Conservation (phyloP, 441 rosid species). For the Mallotus repandus region DNA sequence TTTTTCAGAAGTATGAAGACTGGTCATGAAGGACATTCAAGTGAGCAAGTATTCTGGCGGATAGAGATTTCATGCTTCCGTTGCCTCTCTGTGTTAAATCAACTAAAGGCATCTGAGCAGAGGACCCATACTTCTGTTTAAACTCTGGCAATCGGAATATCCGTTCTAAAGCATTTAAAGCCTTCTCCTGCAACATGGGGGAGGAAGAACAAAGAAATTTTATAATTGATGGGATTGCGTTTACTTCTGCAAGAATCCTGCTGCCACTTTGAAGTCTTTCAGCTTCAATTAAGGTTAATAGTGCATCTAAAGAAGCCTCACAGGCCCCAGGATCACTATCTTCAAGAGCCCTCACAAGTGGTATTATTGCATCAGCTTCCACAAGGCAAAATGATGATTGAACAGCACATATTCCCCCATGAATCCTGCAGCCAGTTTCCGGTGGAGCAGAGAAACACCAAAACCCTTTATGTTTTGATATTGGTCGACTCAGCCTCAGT, state of each 20-base stretch:
- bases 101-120: slow-evolving; percentile 59
- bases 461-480: slow-evolving; percentile 40
- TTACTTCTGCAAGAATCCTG: slow-evolving; percentile 54
- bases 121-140: slow-evolving; percentile 49
- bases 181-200: slow-evolving; percentile 49
- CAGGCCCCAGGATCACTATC: slow-evolving; percentile 47
- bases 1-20: slow-evolving; percentile 55
- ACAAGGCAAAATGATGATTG: slow-evolving; percentile 64
- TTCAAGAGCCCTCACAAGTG: slow-evolving; percentile 48
- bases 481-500: slow-evolving; percentile 32
- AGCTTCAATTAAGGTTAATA: slow-evolving; percentile 55
- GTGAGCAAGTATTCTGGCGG: slow-evolving; percentile 67
- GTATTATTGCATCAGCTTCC: slow-evolving; percentile 53
- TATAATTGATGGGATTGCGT: slow-evolving; percentile 50
- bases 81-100: slow-evolving; percentile 62
- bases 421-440: slow-evolving; percentile 43
- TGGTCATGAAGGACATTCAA: slow-evolving; percentile 61
- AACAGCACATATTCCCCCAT: slow-evolving; percentile 52
- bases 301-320: slow-evolving; percentile 59
- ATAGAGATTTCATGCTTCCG: slow-evolving; percentile 49
- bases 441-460: slow-evolving; percentile 56
- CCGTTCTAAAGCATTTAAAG: slow-evolving; percentile 56
- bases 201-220: slow-evolving; percentile 50
- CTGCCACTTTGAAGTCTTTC: slow-evolving; percentile 53
- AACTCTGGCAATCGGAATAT: slow-evolving; percentile 59